Base-by-base conservation (phyloP, 108 stramenopile species). In the Fistulifera pelliculosa region DNA sequence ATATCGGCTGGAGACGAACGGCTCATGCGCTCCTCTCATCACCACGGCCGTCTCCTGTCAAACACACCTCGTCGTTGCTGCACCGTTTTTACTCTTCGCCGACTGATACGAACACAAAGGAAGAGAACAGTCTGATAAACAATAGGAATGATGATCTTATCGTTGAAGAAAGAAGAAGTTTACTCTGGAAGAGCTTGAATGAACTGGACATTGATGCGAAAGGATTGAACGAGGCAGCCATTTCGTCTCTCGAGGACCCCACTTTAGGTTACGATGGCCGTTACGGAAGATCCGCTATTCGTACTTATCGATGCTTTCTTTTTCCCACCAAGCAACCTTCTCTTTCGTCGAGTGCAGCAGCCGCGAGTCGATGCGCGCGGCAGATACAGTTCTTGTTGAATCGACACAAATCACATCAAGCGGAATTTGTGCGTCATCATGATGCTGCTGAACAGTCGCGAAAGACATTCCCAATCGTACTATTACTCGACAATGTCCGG, bases 401-500 rank as follows among this genome's bases (percentile, higher is more conserved):
- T 60, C 61, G 81, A 49, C 82, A 91, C 53, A 50, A 68, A 16
- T 68, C 75, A 27, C 75, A 73, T 41, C 75, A 80, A 56, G 73
- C 71, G 1, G 83, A 86, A 39, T 84, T 82, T 80, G 71, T 91
- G 2, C 76, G 85, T 11, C 80, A 91, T 47, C 76, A 68, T 19
- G 89, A 83, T 56, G 41, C 43, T 0, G n/a, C 25, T 4, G 16
- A 51, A 8, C 39, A 23, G 11, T 26, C 41, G 5, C 1, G 14
- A 60, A 47, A 56, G 8, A 58, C 54, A 35, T 90, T 83, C 65
- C 89, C 89, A n/a, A 57, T 91, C 0, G 62, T 82, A 10, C 47
- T 94, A 13, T 62, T 94, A 8, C 58, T 94, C 41, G 88, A 94
- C 54, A 94, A 94, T 71, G 43, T 94, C 6, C 66, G 93, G 41